Evolutionary conservation across 768 basidiomycete species (phyloP).

Genomic region (Xerocomellus amylosporus): DNA sequence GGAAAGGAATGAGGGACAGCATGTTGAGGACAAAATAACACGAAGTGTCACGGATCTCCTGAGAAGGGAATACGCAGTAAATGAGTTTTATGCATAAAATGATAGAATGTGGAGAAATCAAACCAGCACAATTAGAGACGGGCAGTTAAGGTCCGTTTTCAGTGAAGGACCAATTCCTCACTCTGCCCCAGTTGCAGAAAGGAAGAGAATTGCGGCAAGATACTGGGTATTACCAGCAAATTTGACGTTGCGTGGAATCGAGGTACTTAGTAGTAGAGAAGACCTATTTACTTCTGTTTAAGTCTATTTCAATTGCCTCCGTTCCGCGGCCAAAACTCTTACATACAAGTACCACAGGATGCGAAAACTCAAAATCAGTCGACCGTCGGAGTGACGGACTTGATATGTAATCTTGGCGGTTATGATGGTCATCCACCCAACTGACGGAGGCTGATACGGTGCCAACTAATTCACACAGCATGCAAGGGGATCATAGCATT

Average conservation of each 20-base stretch:
- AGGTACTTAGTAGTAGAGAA: constrained; percentile 7
- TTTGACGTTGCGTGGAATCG: neutral
- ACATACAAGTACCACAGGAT: neutral
- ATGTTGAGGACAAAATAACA: constrained; percentile 22
- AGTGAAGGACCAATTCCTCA: neutral
- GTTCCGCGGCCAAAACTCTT: too few species aligned
- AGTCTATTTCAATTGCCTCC: constrained; percentile 23
- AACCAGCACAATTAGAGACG: neutral
- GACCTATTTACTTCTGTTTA: constrained; percentile 26
- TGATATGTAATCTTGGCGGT: neutral
- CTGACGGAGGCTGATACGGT: too few species aligned
- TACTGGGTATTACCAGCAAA: neutral
- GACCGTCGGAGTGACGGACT: neutral
- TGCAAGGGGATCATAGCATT: constrained; percentile 2
- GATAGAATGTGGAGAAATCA: neutral
- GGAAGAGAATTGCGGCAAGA: neutral
- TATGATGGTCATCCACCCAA: too few species aligned
- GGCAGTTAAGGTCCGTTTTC: constrained; percentile 3
- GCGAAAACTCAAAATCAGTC: neutral
- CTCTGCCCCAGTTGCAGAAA: neutral
- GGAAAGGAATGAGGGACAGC: constrained; percentile 38
- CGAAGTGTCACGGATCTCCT: constrained; percentile 10
- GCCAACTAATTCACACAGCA: neutral
- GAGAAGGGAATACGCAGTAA: constrained; percentile 9
- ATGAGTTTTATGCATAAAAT: constrained; percentile 7